These are phyloP conservation scores for Botrytis sinoallii DNA, from an alignment of 2,329 filamentous ascomycete species.

Conservation along the genomic window DNA sequence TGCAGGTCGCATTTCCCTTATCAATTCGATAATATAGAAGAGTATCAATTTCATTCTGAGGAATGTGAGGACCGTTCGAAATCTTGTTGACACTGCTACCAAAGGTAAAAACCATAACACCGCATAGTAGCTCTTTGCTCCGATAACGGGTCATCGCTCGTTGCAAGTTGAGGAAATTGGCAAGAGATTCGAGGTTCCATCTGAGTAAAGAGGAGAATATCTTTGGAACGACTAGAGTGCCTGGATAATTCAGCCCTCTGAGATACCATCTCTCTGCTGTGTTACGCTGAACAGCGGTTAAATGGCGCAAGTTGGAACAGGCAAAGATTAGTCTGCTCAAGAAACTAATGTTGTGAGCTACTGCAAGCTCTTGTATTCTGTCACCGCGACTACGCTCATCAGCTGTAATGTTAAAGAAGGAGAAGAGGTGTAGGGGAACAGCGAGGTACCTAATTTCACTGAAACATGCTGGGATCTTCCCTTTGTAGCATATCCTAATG, in stretches of 20 bases:
- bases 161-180: background rate
- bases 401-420: background rate
- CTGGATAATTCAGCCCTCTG: fast-evolving
- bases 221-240: background rate
- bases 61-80: background rate
- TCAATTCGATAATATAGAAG: too few relatives aligned
- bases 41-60: background rate
- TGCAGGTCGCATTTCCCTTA: background rate
- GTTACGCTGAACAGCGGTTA: background rate
- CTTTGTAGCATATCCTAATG: background rate
- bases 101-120: background rate
- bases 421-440: background rate
- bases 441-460: background rate
- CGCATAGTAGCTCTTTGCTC: background rate
- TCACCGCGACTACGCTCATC: background rate
- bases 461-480: background rate
- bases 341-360: background rate
- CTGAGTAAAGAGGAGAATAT: background rate
- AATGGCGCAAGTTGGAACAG: background rate
- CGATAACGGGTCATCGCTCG: background rate
- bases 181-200: background rate
- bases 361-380: background rate
- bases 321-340: background rate
- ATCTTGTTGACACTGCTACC: background rate
- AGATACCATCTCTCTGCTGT: too few relatives aligned